Evolutionary conservation across 371 early-diverging fungal species (phyloP).

Genomic region (Mortierella sp.): DNA sequence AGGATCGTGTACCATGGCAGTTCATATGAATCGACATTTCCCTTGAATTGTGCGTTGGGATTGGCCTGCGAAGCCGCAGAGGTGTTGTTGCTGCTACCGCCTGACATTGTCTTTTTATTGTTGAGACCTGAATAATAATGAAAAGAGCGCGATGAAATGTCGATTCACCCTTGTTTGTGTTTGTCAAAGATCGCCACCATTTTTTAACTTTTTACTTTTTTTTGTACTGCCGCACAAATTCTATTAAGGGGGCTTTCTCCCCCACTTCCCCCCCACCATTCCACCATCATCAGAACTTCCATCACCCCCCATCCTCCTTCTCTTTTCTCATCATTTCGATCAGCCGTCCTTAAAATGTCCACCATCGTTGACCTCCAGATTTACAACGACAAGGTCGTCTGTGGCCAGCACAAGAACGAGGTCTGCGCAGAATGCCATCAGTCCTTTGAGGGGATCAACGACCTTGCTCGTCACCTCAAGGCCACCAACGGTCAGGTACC

Average conservation of each 20-base stretch:
- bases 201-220: neutral
- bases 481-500: slow-evolving; percentile 72
- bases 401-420: slow-evolving; percentile 50
- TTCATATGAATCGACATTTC: slow-evolving; percentile 56
- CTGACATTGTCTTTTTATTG: slow-evolving; percentile 18
- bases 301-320: neutral
- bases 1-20: slow-evolving; percentile 45
- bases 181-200: slow-evolving; percentile 28
- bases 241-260: too few species aligned
- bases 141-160: neutral
- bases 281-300: slow-evolving; percentile 4
- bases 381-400: slow-evolving; percentile 47
- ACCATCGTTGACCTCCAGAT: slow-evolving; percentile 51
- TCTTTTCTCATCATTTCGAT: neutral
- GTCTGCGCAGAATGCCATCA: slow-evolving; percentile 53
- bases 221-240: too few species aligned
- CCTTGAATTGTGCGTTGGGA: slow-evolving; percentile 50
- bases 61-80: slow-evolving; percentile 38
- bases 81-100: slow-evolving; percentile 20
- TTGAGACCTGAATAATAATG: neutral
- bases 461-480: slow-evolving; percentile 53
- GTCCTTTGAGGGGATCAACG: slow-evolving; percentile 52
- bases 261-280: neutral
- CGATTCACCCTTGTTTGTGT: neutral
- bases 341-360: slow-evolving; percentile 25